These are phyloP conservation scores for Metarhizium brunneum DNA, from an alignment of 2,329 filamentous ascomycete genomes.

Conservation along the genomic window DNA sequence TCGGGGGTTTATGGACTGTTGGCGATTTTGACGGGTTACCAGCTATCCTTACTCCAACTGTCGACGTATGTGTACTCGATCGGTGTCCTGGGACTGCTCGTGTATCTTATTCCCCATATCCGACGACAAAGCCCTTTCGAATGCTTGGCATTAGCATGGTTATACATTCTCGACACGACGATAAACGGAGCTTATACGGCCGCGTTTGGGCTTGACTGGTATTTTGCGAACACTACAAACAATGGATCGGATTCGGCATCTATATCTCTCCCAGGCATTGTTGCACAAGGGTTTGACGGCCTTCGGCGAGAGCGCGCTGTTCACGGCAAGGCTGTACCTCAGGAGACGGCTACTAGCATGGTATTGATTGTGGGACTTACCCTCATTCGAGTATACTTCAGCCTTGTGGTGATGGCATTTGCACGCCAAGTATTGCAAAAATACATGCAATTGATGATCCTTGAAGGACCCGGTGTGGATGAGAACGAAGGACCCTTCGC, in stretches of 20 bases:
- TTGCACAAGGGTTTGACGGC: slow-evolving; percentile 23
- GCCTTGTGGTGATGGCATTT: slow-evolving; percentile 74
- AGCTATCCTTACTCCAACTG: slow-evolving; percentile 73
- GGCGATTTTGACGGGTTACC: slow-evolving; percentile 77
- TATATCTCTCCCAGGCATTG: slow-evolving; percentile 14
- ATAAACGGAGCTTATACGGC: slow-evolving; percentile 77
- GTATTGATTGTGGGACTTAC: slow-evolving; percentile 66
- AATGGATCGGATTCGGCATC: slow-evolving; percentile 21
- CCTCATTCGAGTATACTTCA: slow-evolving; percentile 71
- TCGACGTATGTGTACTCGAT: slow-evolving; percentile 89
- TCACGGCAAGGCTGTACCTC: slow-evolving; percentile 32
- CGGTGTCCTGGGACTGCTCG: slow-evolving; percentile 55
- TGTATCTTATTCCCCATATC: slow-evolving; percentile 69
- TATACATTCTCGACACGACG: slow-evolving; percentile 74
- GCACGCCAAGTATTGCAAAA: slow-evolving; percentile 68
- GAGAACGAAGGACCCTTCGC: slow-evolving; percentile 59
- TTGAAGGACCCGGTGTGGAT: slow-evolving; percentile 38
- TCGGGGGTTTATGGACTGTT: slow-evolving; percentile 86
- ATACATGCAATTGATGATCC: slow-evolving; percentile 39
- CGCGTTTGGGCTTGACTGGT: slow-evolving; percentile 79
- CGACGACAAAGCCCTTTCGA: slow-evolving; percentile 70
- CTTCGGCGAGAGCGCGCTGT: slow-evolving; percentile 23
- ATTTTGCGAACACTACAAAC: slow-evolving; percentile 53
- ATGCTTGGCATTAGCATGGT: slow-evolving; percentile 71
- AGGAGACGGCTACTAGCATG: slow-evolving; percentile 64